Percentiles rank a stretch among this genome's conserved stretches.
These are phyloP conservation scores for Podospora sp. DNA, from an alignment of 495 filamentous ascomycete species.

Conservation along the genomic window DNA sequence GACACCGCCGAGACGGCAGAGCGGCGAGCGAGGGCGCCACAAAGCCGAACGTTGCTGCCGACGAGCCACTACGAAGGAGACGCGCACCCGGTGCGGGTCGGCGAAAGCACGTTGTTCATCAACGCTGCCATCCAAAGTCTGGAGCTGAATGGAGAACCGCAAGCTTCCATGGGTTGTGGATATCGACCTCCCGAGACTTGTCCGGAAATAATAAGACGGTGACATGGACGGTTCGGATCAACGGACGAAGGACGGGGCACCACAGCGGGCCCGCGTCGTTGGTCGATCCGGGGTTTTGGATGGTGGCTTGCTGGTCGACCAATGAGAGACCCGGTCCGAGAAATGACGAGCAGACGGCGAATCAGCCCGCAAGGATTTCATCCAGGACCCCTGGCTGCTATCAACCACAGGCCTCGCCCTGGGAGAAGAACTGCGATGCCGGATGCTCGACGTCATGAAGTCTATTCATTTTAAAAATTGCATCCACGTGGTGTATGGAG, in stretches of 20 bases:
- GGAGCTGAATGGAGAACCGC: conserved; percentile 43
- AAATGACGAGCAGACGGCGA: conserved; percentile 1
- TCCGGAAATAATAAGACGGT: neutral
- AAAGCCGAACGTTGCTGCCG: conserved; percentile 6
- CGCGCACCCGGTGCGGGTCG: conserved; percentile 43
- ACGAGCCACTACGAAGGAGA: conserved; percentile 42
- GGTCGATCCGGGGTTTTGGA: neutral
- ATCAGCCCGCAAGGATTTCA: neutral
- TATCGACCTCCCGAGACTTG: conserved; percentile 4
- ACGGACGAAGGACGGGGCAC: conserved; percentile 2
- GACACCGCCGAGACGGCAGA: conserved; percentile 20
- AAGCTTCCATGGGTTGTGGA: conserved; percentile 54
- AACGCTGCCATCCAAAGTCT: conserved; percentile 62
- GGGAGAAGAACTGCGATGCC: neutral
- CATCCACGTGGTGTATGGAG: neutral
- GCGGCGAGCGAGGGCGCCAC: neutral
- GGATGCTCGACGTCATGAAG: neutral
- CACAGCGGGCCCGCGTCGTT: neutral
- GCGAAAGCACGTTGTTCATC: conserved; percentile 67
- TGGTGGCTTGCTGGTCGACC: neutral
- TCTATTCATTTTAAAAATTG: neutral
- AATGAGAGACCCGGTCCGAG: neutral
- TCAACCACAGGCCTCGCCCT: neutral
- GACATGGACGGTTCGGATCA: conserved; percentile 12
- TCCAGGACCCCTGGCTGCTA: neutral